Evolutionary conservation across 768 basidiomycete species (phyloP).

Genomic region (Arthromyces matolae): DNA sequence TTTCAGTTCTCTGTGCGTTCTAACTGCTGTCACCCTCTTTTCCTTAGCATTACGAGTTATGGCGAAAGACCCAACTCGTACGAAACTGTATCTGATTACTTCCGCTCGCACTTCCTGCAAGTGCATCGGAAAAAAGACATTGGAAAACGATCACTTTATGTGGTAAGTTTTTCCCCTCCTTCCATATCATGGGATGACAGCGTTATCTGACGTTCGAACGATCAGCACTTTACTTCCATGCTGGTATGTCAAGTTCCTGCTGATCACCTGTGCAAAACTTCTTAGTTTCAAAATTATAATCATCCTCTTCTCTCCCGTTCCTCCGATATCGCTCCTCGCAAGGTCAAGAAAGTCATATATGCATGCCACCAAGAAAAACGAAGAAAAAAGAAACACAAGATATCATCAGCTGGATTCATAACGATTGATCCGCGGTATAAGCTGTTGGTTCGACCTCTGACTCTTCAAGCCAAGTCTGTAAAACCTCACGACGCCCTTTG

Average conservation of each 20-base stretch:
- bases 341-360: no score
- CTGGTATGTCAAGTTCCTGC: constrained; percentile 39
- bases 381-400: background rate
- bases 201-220: no score
- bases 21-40: constrained; percentile 5
- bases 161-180: constrained; percentile 53
- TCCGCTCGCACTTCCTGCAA: constrained; percentile 80
- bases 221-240: constrained; percentile 72
- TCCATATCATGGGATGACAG: no score
- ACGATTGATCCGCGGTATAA: constrained; percentile 35
- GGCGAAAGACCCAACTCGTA: constrained; percentile 69
- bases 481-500: constrained; percentile 29
- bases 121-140: constrained; percentile 66
- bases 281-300: no score
- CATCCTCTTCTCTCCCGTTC: no score
- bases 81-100: constrained; percentile 71
- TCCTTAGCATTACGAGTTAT: constrained; percentile 68
- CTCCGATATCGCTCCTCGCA: no score
- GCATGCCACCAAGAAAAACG: no score
- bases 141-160: constrained; percentile 56
- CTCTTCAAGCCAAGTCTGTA: constrained; percentile 41
- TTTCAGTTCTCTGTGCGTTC: background rate
- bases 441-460: constrained; percentile 32
- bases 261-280: no score
- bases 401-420: constrained; percentile 19